Conservation (phyloP, 2,329 filamentous ascomycete genomes). For the Fusarium humuli region DNA sequence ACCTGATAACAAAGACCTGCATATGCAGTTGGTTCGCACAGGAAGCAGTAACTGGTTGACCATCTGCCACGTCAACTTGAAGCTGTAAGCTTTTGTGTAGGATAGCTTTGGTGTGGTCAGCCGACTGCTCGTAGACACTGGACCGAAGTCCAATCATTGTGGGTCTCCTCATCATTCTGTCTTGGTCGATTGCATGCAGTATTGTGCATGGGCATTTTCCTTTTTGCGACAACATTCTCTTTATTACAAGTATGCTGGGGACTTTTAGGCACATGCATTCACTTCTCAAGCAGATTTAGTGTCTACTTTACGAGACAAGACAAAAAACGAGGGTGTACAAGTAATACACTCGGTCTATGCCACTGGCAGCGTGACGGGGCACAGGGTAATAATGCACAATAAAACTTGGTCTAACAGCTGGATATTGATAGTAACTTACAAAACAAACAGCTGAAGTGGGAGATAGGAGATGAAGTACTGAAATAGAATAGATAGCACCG, state of each 20-base stretch:
- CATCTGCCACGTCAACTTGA: background rate
- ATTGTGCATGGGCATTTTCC: too few species aligned
- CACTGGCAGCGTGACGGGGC: constrained; percentile 3
- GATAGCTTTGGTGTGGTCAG: background rate
- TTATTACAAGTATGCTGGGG: too few species aligned
- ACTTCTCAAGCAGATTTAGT: too few species aligned
- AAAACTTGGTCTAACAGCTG: background rate
- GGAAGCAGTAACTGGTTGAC: background rate
- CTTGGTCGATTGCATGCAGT: background rate
- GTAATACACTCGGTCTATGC: background rate
- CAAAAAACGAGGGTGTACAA: constrained; percentile 2
- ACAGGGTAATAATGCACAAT: background rate
- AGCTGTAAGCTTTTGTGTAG: background rate
- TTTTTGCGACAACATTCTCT: too few species aligned
- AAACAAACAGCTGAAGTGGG: background rate
- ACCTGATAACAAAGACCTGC: background rate
- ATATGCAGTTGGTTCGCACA: background rate
- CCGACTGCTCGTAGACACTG: background rate
- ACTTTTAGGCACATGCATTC: too few species aligned
- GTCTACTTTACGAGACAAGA: background rate
- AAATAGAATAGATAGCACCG: constrained; percentile 4
- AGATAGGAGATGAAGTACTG: constrained; percentile 15
- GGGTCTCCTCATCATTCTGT: background rate
- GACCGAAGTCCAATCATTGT: background rate
- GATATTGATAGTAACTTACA: constrained; percentile 15